Evolutionary conservation across 352 stramenopile genomes (phyloP).

Genomic region (Globisporangium irregulare): DNA sequence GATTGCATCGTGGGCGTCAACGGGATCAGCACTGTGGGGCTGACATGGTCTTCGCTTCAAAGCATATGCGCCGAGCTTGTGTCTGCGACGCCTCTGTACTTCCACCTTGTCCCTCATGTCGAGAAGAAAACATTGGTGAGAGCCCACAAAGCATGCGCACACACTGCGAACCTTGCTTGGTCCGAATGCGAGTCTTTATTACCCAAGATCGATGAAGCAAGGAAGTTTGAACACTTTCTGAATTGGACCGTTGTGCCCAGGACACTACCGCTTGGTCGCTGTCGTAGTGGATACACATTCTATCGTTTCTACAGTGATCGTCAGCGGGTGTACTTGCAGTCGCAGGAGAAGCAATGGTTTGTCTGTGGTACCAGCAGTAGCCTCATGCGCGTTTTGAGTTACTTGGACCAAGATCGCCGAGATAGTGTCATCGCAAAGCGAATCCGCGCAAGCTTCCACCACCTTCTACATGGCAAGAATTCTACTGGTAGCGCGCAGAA

Average conservation of each 20-base stretch:
- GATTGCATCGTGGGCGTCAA: slow-evolving; percentile 72
- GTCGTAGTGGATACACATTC: slow-evolving; percentile 44
- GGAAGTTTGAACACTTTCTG: slow-evolving; percentile 60
- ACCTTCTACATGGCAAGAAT: slow-evolving; percentile 28
- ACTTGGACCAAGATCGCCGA: slow-evolving; percentile 44
- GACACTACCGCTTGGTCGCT: slow-evolving; percentile 57
- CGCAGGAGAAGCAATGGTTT: slow-evolving; percentile 47
- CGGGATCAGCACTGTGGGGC: slow-evolving; percentile 34
- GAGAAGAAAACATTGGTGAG: slow-evolving; percentile 28
- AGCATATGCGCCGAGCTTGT: slow-evolving; percentile 34
- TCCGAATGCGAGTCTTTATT: slow-evolving; percentile 51
- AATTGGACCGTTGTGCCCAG: slow-evolving; percentile 56
- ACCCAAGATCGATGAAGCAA: slow-evolving; percentile 44
- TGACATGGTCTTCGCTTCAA: slow-evolving; percentile 45
- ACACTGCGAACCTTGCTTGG: slow-evolving; percentile 62
- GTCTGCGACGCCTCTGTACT: slow-evolving; percentile 30
- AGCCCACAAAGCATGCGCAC: slow-evolving; percentile 58
- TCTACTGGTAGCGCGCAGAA: slow-evolving; percentile 3
- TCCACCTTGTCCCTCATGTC: slow-evolving; percentile 43
- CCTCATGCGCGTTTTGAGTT: slow-evolving; percentile 40
- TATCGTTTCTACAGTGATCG: slow-evolving; percentile 68
- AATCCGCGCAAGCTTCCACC: slow-evolving; percentile 44
- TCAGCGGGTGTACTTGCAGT: slow-evolving; percentile 50
- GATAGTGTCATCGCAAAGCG: slow-evolving; percentile 26
- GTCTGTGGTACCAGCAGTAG: slow-evolving; percentile 25